Conservation (phyloP, 2,329 filamentous ascomycete species). For the Pseudogymnoascus sp. region DNA sequence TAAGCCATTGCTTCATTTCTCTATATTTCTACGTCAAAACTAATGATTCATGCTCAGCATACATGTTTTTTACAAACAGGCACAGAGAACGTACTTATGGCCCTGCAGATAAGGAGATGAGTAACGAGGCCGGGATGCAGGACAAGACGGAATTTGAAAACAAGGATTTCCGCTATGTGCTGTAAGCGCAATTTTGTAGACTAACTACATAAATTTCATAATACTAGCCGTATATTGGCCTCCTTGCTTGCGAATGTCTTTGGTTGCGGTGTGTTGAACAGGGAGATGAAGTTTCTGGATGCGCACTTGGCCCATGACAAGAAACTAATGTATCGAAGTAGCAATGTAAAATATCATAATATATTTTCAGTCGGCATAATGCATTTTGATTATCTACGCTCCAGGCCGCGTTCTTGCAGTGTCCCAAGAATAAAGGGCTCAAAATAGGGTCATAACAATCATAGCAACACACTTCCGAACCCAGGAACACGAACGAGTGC, state of each 20-base stretch:
- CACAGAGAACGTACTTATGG: conserved; percentile 29
- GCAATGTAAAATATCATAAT: neutral
- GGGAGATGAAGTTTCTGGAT: too few relatives aligned
- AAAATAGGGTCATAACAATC: neutral
- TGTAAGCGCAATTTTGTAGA: conserved; percentile 14
- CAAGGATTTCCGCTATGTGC: conserved; percentile 35
- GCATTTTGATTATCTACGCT: neutral
- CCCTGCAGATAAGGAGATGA: conserved; percentile 27
- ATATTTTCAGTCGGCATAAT: neutral
- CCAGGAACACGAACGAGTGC: neutral
- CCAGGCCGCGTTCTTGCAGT: neutral
- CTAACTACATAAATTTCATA: too few relatives aligned
- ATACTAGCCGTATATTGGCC: too few relatives aligned
- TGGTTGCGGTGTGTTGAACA: too few relatives aligned
- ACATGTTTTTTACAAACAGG: conserved; percentile 31
- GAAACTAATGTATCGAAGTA: neutral
- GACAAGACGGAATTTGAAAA: conserved; percentile 36
- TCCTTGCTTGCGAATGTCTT: too few relatives aligned
- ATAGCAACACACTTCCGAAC: neutral
- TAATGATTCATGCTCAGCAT: conserved; percentile 21
- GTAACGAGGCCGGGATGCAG: conserved; percentile 34
- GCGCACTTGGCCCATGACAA: too few relatives aligned
- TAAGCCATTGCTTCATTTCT: conserved; percentile 15
- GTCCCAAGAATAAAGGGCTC: neutral
- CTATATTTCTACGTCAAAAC: neutral